These are phyloP conservation scores for Epichloe uncinata DNA, from an alignment of 2,329 filamentous ascomycete genomes.

Conservation along the genomic window DNA sequence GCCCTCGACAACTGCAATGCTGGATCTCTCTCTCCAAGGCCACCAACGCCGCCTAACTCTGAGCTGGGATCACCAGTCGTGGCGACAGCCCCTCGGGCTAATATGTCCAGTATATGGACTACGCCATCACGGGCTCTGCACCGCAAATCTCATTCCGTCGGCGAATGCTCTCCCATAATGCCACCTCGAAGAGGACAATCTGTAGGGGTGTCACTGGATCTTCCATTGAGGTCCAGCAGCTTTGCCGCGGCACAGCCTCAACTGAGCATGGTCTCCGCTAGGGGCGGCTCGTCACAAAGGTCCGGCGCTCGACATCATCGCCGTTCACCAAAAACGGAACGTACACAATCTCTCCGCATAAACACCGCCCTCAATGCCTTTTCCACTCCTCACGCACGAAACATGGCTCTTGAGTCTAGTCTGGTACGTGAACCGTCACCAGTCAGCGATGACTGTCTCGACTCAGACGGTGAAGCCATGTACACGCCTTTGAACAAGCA, in stretches of 20 bases:
- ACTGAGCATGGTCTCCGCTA: neutral
- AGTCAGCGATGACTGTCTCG: constrained; percentile 3
- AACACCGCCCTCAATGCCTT: neutral
- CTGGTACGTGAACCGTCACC: constrained; percentile 3
- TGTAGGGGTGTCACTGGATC: constrained; percentile 10
- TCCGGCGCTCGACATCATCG: neutral
- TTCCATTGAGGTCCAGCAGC: constrained; percentile 6
- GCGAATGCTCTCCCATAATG: constrained; percentile 4
- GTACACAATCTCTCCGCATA: neutral
- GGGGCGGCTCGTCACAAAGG: neutral
- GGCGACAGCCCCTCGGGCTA: neutral
- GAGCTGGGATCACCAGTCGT: constrained; percentile 4
- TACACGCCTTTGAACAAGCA: constrained; percentile 1
- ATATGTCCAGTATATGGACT: neutral
- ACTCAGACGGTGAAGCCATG: constrained; percentile 7
- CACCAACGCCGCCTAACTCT: constrained; percentile 15
- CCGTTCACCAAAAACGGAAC: neutral
- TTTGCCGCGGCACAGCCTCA: neutral
- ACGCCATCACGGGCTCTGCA: constrained; percentile 5
- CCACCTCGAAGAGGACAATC: constrained; percentile 5
- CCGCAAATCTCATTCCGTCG: constrained; percentile 14
- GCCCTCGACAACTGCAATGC: constrained; percentile 1
- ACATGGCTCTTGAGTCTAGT: neutral
- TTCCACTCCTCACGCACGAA: neutral
- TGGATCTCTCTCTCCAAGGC: constrained; percentile 16